Evolutionary conservation across 164 flowering plant species (phyloP), one percentile per base, ranked within the genome.

Genomic region (Buxus sempervirens): DNA sequence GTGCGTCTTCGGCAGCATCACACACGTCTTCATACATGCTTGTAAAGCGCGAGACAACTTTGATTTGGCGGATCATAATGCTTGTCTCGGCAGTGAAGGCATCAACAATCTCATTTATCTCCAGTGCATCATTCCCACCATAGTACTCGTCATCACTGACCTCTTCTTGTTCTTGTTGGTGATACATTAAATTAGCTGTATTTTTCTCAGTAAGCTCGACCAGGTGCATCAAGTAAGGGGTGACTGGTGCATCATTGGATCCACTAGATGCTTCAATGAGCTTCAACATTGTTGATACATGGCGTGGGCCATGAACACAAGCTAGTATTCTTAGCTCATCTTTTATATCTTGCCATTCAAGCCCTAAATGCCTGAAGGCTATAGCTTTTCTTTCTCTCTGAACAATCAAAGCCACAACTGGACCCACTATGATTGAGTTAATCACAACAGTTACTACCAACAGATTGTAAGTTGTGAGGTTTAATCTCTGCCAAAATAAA

Each of bases 111-210:
- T 81, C 81, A 60, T 82, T 82, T 68, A 89, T 86, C 65, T 83
- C 84, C 28, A 84, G 36, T n/a, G 72, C 87, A 49, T 89, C 97
- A 26, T 89, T 76, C 16, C 83, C 90, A 5, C 90, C 97, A 41
- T 83, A 84, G 26, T 82, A 73, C 1, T 88, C 89, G 6, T 87
- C 85, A 28, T 83, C 89, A 48, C 80, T 79, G 3, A 76, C 65
- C 19, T 84, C 88, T 8, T 75, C 86, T 1, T 69, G 77, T 60
- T 82, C 83, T 53, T 68, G 73, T 60, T 88, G 84, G 72, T 87
- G 80, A 58, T 80, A 90, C 71, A 81, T 67, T 27, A 83, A 28
- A 19, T 66, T 58, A 15, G 68, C 57, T 23, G 70, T 70, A 48
- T 58, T 61, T 36, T 78, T 84, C 26, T 81, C 80, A 0, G 81